Percentiles rank a stretch among this genome's conserved stretches.
These are phyloP conservation scores for Podaxis sp. DNA, from an alignment of 768 basidiomycete genomes.

Conservation along the genomic window DNA sequence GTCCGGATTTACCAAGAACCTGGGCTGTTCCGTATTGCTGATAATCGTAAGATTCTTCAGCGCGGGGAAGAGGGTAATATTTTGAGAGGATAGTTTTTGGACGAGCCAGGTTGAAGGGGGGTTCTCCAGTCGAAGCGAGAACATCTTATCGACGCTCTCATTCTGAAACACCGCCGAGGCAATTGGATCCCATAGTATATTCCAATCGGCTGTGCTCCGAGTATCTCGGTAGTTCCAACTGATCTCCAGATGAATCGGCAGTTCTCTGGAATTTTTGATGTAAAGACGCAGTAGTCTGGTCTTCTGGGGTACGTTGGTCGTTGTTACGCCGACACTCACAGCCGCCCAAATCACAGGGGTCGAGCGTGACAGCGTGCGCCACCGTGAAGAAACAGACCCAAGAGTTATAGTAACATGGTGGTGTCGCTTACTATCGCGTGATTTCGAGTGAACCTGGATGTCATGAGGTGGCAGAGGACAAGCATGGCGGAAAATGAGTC, in stretches of 20 bases:
- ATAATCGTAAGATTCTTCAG: neutral
- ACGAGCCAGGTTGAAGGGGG: neutral
- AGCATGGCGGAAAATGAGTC: neutral
- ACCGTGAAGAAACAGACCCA: neutral
- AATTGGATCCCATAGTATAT: neutral
- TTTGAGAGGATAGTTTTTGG: neutral
- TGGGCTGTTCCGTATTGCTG: neutral
- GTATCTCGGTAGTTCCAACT: neutral
- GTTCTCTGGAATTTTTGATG: neutral
- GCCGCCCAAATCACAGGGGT: neutral
- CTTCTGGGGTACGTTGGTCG: neutral
- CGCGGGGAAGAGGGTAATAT: neutral
- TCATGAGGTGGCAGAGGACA: neutral
- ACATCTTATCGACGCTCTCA: neutral
- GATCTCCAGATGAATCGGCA: neutral
- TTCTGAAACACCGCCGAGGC: neutral
- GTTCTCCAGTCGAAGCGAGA: neutral
- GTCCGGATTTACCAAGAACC: neutral
- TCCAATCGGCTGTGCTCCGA: neutral
- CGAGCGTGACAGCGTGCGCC: neutral
- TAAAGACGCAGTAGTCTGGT: neutral
- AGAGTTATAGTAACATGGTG: neutral
- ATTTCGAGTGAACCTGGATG: neutral
- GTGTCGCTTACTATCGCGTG: neutral
- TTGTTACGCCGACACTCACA: neutral